phyloP scores from a whole-genome alignment of 306 rosid species.

The Trichosanthes cucumerina region DNA sequence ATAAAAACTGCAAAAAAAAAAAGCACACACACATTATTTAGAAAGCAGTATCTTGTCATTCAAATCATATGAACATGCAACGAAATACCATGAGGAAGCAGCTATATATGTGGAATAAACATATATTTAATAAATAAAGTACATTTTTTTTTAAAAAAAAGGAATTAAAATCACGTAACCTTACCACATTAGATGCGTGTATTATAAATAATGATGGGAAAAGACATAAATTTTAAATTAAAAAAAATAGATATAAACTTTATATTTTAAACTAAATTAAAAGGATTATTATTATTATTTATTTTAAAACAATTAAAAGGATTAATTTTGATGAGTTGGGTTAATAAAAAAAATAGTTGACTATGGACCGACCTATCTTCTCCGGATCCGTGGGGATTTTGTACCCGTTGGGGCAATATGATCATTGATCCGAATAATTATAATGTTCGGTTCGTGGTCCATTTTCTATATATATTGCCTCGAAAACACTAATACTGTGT shows the following conservation, averaged over 20 bases:
- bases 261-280: neutral
- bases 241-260: neutral
- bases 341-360: neutral
- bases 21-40: too few relatives aligned
- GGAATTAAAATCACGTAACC: neutral
- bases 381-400: conserved; percentile 16
- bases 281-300: too few relatives aligned
- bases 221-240: neutral
- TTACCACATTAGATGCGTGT: conserved; percentile 3
- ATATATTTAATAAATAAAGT: neutral
- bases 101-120: neutral
- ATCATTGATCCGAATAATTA: neutral
- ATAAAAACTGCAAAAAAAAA: too few relatives aligned
- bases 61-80: neutral
- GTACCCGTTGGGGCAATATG: neutral
- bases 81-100: neutral
- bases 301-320: neutral
- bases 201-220: neutral
- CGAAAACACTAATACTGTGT: neutral
- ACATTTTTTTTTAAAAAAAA: neutral
- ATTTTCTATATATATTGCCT: neutral
- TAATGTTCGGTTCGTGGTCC: neutral
- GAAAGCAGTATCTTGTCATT: neutral
- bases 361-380: conserved; percentile 15
- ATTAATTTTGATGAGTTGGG: neutral